A percentile compares a stretch with the other conserved stretches of the same genome.
phyloP scores from a whole-genome alignment of 148 eudicot species.

The Arbutus unedo region DNA sequence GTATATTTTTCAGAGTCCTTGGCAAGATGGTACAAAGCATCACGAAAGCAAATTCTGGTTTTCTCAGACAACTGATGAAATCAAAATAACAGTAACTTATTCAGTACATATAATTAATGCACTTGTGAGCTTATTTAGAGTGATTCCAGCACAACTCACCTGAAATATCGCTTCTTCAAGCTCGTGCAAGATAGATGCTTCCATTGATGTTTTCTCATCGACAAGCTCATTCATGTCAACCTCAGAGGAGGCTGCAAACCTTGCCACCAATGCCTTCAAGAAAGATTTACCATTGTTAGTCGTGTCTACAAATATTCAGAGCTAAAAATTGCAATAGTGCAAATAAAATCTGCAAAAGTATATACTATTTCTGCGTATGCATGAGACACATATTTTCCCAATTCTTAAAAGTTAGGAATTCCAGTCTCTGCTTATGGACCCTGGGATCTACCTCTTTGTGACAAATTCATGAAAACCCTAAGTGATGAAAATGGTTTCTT shows the following conservation, averaged over 20 bases:
- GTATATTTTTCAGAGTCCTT: conserved; percentile 44
- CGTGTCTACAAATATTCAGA: neutral
- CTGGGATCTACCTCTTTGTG: neutral
- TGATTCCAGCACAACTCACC: conserved; percentile 32
- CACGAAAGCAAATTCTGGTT: conserved; percentile 75
- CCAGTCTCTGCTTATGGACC: neutral
- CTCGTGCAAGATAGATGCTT: conserved; percentile 55
- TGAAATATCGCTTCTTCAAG: conserved; percentile 52
- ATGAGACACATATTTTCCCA: neutral
- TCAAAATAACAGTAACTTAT: conserved; percentile 9
- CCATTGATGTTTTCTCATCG: conserved; percentile 41
- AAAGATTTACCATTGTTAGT: conserved; percentile 22
- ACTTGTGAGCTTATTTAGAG: neutral
- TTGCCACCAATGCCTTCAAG: conserved; percentile 38
- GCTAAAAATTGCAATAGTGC: neutral
- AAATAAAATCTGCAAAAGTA: neutral
- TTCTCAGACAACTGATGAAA: conserved; percentile 43
- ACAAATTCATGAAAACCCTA: neutral
- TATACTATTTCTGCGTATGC: neutral
- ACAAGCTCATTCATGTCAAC: conserved; percentile 20
- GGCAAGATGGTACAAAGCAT: conserved; percentile 85
- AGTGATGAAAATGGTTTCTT: neutral
- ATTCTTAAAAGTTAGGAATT: neutral
- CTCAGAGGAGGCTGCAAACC: conserved; percentile 26
- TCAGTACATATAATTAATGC: neutral